Evolutionary conservation across 148 eudicot species (phyloP).

Genomic region (Cornus controversa): DNA sequence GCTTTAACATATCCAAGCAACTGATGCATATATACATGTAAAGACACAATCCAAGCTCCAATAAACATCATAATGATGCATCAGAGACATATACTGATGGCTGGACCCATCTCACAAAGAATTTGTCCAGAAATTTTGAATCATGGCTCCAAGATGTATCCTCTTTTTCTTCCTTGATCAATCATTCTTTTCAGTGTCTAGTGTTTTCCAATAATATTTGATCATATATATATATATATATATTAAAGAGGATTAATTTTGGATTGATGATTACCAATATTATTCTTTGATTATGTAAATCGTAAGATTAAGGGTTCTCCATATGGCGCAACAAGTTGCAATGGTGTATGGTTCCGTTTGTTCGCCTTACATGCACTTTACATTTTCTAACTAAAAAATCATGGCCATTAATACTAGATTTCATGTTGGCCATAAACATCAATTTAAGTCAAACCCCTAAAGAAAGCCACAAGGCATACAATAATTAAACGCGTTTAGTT

Average conservation of each 20-base stretch:
- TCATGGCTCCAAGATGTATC: slow-evolving; percentile 8
- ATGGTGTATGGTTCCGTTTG: background rate
- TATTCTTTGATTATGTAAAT: background rate
- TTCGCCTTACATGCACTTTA: background rate
- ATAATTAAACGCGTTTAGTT: background rate
- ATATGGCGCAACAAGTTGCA: background rate
- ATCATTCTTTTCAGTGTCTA: slow-evolving; percentile 8
- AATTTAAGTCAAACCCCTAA: background rate
- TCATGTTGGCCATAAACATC: background rate
- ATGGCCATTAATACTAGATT: background rate
- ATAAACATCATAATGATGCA: slow-evolving; percentile 7
- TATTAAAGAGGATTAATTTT: no score
- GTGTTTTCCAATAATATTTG: background rate
- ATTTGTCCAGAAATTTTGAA: slow-evolving; percentile 10
- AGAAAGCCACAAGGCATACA: background rate
- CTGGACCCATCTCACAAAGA: slow-evolving; percentile 16
- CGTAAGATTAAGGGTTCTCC: background rate
- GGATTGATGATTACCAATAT: no score
- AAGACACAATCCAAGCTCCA: background rate
- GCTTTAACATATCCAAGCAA: background rate
- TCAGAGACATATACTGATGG: slow-evolving; percentile 8
- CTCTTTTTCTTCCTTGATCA: slow-evolving; percentile 1
- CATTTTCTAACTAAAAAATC: background rate
- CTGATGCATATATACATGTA: background rate
- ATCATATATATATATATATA: background rate